A percentile compares a stretch with the other conserved stretches of the same genome.
These are phyloP conservation scores for Gossypium herbaceum DNA, from an alignment of 345 rosid genomes.

Conservation along the genomic window DNA sequence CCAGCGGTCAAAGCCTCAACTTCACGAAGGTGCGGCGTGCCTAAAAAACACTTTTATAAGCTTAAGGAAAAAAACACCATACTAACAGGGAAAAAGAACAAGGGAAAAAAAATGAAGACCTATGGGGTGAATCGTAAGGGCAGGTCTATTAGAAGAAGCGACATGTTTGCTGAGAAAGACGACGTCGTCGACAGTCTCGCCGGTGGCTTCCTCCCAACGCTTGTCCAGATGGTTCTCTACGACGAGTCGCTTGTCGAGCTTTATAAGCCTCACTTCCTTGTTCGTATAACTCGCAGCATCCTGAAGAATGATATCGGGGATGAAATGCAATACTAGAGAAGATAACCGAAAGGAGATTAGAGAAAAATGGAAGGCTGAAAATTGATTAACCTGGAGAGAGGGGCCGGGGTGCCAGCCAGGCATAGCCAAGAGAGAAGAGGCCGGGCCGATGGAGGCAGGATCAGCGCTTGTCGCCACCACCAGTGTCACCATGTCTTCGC, in stretches of 20 bases:
- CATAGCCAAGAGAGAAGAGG: constrained; percentile 33
- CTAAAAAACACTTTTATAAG: constrained; percentile 4
- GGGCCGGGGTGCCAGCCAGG: constrained; percentile 32
- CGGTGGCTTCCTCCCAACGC: constrained; percentile 43
- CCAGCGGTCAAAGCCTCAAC: constrained; percentile 32
- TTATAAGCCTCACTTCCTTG: constrained; percentile 27
- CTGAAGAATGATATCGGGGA: not conserved
- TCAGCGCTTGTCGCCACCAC: constrained; percentile 37
- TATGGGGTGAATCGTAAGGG: constrained; percentile 40
- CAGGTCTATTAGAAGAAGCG: constrained; percentile 39
- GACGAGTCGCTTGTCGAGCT: constrained; percentile 30
- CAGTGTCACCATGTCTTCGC: constrained; percentile 32
- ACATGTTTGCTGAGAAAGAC: constrained; percentile 40
- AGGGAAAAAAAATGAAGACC: constrained; percentile 8
- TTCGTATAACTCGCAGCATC: constrained; percentile 24
- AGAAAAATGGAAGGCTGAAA: not conserved
- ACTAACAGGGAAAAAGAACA: not conserved
- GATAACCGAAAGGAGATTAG: not conserved
- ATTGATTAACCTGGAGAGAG: constrained; percentile 21
- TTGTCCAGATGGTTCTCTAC: constrained; percentile 32
- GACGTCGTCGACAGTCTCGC: constrained; percentile 37
- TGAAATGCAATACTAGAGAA: not conserved
- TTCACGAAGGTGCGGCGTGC: constrained; percentile 34
- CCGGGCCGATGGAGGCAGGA: constrained; percentile 42
- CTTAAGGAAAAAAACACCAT: not conserved